These are phyloP conservation scores for Naganishia sp. DNA, from an alignment of 1,284 basidiomycete genomes.

Conservation along the genomic window DNA sequence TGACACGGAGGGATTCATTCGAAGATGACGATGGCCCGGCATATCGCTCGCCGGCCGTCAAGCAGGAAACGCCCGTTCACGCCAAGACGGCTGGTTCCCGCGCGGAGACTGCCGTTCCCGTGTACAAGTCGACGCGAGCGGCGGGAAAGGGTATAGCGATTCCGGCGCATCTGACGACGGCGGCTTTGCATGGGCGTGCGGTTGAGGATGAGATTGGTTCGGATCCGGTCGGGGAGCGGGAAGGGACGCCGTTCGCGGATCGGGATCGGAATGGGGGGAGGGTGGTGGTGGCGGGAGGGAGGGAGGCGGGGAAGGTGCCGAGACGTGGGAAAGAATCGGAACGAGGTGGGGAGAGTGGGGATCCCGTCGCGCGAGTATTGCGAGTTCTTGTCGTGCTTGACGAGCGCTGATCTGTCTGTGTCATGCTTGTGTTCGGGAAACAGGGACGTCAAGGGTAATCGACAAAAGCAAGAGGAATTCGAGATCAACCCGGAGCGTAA, in stretches of 20 bases:
- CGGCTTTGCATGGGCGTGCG: not conserved
- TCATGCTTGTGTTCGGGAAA: not conserved
- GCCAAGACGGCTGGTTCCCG: not conserved
- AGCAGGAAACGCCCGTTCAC: not conserved
- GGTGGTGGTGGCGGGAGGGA: not conserved
- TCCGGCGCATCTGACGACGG: conserved; percentile 14
- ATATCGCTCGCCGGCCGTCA: not conserved
- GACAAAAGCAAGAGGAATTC: conserved; percentile 65
- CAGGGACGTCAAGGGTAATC: conserved; percentile 36
- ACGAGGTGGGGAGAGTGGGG: not conserved
- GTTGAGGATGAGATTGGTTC: not conserved
- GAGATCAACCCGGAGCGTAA: conserved; percentile 69
- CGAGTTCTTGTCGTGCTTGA: not conserved
- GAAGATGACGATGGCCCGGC: conserved; percentile 7
- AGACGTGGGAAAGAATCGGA: not conserved
- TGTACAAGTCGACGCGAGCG: not conserved
- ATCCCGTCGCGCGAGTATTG: not conserved
- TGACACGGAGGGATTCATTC: conserved; percentile 12
- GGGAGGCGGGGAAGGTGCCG: not conserved
- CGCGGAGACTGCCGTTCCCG: not conserved
- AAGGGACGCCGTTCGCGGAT: not conserved
- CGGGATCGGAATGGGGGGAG: conserved; percentile 10
- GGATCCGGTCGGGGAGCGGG: not conserved
- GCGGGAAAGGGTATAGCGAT: conserved; percentile 3
- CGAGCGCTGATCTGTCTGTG: not conserved